Percentiles rank a stretch among this genome's conserved stretches.
Conservation (phyloP, 495 filamentous ascomycete species). For the Halenospora varia region DNA sequence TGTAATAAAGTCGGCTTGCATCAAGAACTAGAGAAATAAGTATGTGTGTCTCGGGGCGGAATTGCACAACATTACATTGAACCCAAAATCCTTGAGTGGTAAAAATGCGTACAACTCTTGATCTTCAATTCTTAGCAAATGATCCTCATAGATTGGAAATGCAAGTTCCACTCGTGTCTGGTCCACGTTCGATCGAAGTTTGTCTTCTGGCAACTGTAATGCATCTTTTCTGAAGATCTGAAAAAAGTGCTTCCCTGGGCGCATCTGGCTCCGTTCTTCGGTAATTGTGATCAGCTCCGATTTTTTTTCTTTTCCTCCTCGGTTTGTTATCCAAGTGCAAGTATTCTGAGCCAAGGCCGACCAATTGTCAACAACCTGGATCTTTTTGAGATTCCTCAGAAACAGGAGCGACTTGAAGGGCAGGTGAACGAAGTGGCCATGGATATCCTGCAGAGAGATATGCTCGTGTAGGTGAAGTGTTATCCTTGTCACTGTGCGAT, state of each 20-base stretch:
- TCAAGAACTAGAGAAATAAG: constrained; percentile 9
- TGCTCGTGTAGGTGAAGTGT: too few relatives aligned
- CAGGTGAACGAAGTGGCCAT: too few relatives aligned
- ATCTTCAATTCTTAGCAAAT: not conserved
- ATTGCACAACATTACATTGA: constrained; percentile 8
- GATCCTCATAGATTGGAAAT: constrained; percentile 5
- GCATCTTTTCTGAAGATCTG: not conserved
- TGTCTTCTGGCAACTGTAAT: not conserved
- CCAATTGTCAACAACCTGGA: too few relatives aligned
- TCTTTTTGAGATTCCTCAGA: too few relatives aligned
- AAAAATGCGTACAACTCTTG: constrained; percentile 17
- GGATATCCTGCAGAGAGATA: too few relatives aligned
- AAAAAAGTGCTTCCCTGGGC: too few relatives aligned
- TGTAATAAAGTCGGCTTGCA: constrained; percentile 20
- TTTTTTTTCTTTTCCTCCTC: too few relatives aligned
- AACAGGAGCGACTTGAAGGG: too few relatives aligned
- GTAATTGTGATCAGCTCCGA: too few relatives aligned
- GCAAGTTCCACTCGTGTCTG: constrained; percentile 9
- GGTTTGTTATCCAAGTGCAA: too few relatives aligned
- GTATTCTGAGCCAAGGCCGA: too few relatives aligned
- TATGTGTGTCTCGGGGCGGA: not conserved
- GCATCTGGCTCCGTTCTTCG: too few relatives aligned
- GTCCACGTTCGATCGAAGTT: not conserved
- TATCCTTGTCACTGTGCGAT: not conserved
- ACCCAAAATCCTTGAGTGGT: constrained; percentile 15